Evolutionary conservation across 371 early-diverging fungal species (phyloP).

Genomic region (Synchytrium microbalum): DNA sequence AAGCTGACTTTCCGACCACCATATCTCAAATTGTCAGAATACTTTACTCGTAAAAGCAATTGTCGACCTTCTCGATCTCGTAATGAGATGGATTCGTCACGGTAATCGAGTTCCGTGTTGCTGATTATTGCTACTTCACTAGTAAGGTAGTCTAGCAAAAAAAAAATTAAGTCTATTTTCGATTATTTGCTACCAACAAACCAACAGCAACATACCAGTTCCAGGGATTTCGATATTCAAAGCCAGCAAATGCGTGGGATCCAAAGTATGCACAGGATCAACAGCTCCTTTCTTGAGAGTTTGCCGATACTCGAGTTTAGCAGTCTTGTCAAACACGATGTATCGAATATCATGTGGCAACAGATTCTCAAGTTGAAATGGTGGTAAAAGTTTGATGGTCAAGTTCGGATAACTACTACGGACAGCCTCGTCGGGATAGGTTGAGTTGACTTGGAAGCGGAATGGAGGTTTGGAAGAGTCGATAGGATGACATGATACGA

Average conservation of each 20-base stretch:
- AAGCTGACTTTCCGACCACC: constrained; percentile 47
- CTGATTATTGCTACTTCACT: constrained; percentile 79
- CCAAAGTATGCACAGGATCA: constrained; percentile 75
- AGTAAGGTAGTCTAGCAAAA: constrained; percentile 40
- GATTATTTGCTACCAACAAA: background rate
- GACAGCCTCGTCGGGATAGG: constrained; percentile 12
- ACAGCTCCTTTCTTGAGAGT: constrained; percentile 61
- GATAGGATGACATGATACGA: constrained; percentile 42
- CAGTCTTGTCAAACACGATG: constrained; percentile 63
- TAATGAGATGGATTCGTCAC: constrained; percentile 66
- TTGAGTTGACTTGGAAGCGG: constrained; percentile 61
- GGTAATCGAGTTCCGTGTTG: constrained; percentile 52
- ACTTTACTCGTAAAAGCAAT: constrained; percentile 62
- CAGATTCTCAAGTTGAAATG: constrained; percentile 91
- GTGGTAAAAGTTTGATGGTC: constrained; percentile 75
- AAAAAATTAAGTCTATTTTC: background rate
- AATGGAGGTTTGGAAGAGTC: constrained; percentile 58
- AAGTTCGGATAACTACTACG: constrained; percentile 61
- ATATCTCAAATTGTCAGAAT: constrained; percentile 30
- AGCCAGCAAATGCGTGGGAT: constrained; percentile 72
- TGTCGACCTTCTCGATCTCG: constrained; percentile 53
- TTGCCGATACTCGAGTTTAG: constrained; percentile 56
- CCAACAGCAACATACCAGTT: constrained; percentile 36
- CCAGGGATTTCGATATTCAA: constrained; percentile 69
- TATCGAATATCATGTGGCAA: constrained; percentile 83